Evolutionary conservation across 192 early-diverging fungal species (phyloP).

Genomic region (Coemansia sp.): DNA sequence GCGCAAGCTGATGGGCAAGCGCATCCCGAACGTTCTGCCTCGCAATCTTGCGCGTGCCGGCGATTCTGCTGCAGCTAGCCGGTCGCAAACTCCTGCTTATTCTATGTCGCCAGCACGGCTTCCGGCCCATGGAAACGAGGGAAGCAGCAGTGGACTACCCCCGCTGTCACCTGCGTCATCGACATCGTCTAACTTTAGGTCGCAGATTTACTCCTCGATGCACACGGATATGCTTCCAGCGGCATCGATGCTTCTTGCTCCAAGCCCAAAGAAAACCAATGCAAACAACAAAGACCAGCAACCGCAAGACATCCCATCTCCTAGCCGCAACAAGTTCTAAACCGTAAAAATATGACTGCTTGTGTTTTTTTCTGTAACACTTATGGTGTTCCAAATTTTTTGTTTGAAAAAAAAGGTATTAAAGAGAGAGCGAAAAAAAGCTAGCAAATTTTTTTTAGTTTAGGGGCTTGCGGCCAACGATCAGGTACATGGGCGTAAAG

Average conservation of each 20-base stretch:
- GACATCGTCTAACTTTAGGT: neutral
- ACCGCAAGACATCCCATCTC: neutral
- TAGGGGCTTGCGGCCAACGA: slow-evolving; percentile 72
- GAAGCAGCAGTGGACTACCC: neutral
- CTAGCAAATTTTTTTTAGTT: slow-evolving; percentile 19
- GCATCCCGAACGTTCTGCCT: slow-evolving; percentile 38
- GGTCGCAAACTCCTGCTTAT: slow-evolving; percentile 13
- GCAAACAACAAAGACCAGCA: neutral
- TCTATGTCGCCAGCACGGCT: slow-evolving; percentile 3
- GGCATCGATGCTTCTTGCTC: neutral
- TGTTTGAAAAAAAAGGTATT: neutral
- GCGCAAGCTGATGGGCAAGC: slow-evolving; percentile 55
- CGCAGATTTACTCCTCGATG: slow-evolving; percentile 21
- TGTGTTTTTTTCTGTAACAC: neutral
- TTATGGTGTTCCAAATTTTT: neutral
- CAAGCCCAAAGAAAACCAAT: slow-evolving; percentile 3
- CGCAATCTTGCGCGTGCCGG: slow-evolving; percentile 11
- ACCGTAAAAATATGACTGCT: neutral
- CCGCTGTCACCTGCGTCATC: slow-evolving; percentile 2
- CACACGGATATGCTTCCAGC: slow-evolving; percentile 23
- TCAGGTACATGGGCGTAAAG: slow-evolving; percentile 96
- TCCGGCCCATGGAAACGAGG: neutral
- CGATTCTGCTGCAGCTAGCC: slow-evolving; percentile 4
- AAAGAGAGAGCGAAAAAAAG: neutral
- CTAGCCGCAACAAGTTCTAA: neutral